These are phyloP conservation scores for Grosmannia serpens DNA, from an alignment of 2,329 filamentous ascomycete genomes.

Conservation along the genomic window DNA sequence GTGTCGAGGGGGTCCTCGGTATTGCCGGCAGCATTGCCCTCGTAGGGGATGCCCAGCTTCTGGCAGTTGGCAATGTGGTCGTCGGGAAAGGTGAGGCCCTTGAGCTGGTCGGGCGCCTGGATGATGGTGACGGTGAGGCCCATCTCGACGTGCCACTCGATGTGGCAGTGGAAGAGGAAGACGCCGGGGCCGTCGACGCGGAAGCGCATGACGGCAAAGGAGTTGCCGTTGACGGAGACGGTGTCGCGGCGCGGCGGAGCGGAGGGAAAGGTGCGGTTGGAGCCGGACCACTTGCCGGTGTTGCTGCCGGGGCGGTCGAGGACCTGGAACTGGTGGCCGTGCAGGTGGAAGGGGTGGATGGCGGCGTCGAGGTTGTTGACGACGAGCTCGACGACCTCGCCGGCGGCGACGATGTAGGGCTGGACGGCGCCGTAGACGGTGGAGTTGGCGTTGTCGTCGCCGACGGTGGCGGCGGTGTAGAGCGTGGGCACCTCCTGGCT, in stretches of 20 bases:
- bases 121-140: constrained; percentile 44
- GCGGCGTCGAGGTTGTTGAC: constrained; percentile 37
- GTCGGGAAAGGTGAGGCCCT: constrained; percentile 40
- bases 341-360: constrained; percentile 41
- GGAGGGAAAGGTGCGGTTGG: constrained; percentile 16
- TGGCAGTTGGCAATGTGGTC: constrained; percentile 41
- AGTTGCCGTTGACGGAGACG: constrained; percentile 26
- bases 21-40: constrained; percentile 60
- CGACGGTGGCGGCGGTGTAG: constrained; percentile 56
- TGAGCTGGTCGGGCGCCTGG: constrained; percentile 46
- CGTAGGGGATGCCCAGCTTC: constrained; percentile 32
- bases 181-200: constrained; percentile 40
- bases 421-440: constrained; percentile 30
- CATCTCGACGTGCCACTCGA: constrained; percentile 50
- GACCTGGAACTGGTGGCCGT: constrained; percentile 45
- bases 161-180: constrained; percentile 48
- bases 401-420: constrained; percentile 26
- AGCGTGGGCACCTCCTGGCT: constrained; percentile 56
- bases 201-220: constrained; percentile 40
- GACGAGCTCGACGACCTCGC: constrained; percentile 33
- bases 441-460: constrained; percentile 29
- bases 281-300: constrained; percentile 24
- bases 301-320: constrained; percentile 27
- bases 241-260: constrained; percentile 25
- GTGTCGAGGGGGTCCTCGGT: constrained; percentile 42